Evolutionary conservation across 495 filamentous ascomycete genomes (phyloP), one percentile per base, ranked within the genome.

Genomic region (Xeromyces bisporus): DNA sequence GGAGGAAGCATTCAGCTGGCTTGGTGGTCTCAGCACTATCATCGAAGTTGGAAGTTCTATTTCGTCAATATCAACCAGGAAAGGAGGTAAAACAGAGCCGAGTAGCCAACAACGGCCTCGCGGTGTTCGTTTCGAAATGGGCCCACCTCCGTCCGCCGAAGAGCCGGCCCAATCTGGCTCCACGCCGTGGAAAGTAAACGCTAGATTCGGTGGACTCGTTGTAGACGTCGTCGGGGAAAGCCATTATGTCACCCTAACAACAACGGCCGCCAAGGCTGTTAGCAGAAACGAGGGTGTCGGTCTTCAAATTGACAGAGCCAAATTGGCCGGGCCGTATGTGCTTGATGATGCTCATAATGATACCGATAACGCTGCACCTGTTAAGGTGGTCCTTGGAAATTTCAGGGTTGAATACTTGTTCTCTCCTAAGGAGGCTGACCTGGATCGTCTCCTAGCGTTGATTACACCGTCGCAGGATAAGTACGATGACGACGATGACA

Each of bases 11-110:
- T 69, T 96, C 31, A 69, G 72, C 18, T 85, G 80, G 65, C 80
- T 94, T 46, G 91, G 89, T 10, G 91, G 91, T 0, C 58, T 99
- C 12, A 94, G 87, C 45, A 83, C 83, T 37, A 78, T 99, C 26
- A 55, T 99, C 18, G 87, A 85, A 38, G 68, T 92, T 38, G 75
- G 84, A 30, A 81, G 69, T 39, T 94, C 86, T 1, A 77, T 91
- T 17, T 72, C 74, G 14, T 85, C 80, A 1, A 74, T 72, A 34
- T 63, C 70, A 6, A 75, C 75, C 0, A 60, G 67, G 16, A 60
- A 62, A 31, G 50, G 50, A 7, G 37, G 39, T 0, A 50, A 45
- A 7, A 36, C 44, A 12, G 44, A 52, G 13, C 21, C 46, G 16
- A n/a, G n/a, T n/a, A n/a, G n/a, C n/a, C 45, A 53, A 16, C 47